phyloP scores from a whole-genome alignment of 2,329 filamentous ascomycete species.

The Stagonosporopsis cucurbitacearum region DNA sequence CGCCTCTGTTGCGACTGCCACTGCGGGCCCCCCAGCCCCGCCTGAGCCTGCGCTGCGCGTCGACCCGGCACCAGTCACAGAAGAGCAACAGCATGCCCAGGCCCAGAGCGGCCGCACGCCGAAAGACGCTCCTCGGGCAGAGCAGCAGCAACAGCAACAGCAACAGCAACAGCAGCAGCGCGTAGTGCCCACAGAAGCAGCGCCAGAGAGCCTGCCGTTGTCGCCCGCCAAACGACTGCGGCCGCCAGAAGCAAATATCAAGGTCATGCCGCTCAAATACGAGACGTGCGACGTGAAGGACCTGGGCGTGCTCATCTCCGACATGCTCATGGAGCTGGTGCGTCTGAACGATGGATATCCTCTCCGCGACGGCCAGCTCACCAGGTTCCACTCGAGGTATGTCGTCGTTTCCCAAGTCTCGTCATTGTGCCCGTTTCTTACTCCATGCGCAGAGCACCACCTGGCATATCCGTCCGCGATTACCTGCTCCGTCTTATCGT shows the following conservation, averaged over 20 bases:
- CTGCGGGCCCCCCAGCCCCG: constrained; percentile 40
- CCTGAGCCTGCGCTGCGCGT: constrained; percentile 43
- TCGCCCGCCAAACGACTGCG: constrained; percentile 45
- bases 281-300: constrained; percentile 83
- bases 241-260: constrained; percentile 53
- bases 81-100: constrained; percentile 18
- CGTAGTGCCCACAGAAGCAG: not conserved
- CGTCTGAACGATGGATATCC: constrained; percentile 89
- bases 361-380: constrained; percentile 83
- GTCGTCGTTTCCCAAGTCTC: constrained; percentile 18
- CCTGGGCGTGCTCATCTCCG: constrained; percentile 86
- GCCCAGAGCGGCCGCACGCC: constrained; percentile 20
- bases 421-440: constrained; percentile 8
- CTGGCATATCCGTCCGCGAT: constrained; percentile 91
- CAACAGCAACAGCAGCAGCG: constrained; percentile 2
- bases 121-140: constrained; percentile 19
- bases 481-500: constrained; percentile 92
- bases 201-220: constrained; percentile 16
- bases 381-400: constrained; percentile 92
- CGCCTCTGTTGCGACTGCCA: constrained; percentile 39
- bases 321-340: constrained; percentile 96
- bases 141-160: constrained; percentile 5
- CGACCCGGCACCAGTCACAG: constrained; percentile 38
- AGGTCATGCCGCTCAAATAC: constrained; percentile 74
- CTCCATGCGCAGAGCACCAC: constrained; percentile 64